Conservation (phyloP, 176 grass and related monocot genomes). For the Ensete glaucum region DNA sequence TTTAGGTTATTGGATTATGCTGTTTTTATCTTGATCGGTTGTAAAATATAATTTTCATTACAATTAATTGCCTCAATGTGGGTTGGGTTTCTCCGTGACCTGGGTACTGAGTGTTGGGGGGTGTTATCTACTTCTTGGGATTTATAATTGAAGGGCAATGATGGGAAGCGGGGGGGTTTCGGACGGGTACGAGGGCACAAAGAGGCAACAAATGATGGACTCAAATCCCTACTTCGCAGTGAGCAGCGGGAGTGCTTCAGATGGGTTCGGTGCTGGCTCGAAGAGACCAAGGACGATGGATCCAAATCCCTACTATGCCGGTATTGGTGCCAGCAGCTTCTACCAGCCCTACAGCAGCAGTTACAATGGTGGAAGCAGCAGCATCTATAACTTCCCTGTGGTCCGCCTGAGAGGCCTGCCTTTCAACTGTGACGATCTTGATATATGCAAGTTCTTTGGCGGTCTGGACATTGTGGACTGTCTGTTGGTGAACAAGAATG, state of each 20-base stretch:
- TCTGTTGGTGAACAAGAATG: constrained; percentile 72
- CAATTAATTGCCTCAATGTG: constrained; percentile 6
- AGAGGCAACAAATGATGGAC: constrained; percentile 98
- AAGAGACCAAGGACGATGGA: constrained; percentile 74
- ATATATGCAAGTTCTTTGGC: constrained; percentile 74
- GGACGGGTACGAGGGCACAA: constrained; percentile 93
- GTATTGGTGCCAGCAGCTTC: constrained; percentile 30
- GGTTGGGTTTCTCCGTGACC: constrained; percentile 43
- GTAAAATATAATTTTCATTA: neutral
- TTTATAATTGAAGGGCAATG: constrained; percentile 88
- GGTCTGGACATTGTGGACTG: constrained; percentile 78
- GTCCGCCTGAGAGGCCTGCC: constrained; percentile 76
- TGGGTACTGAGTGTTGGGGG: constrained; percentile 86
- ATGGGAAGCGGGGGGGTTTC: constrained; percentile 79
- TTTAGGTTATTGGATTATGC: neutral
- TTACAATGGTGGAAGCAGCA: constrained; percentile 34
- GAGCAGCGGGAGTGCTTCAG: constrained; percentile 44
- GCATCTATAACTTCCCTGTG: constrained; percentile 57
- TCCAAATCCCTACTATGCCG: constrained; percentile 45
- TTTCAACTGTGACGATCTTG: constrained; percentile 81
- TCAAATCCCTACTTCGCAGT: constrained; percentile 99
- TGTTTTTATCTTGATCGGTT: neutral
- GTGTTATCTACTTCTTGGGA: constrained; percentile 61
- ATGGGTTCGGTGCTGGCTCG: constrained; percentile 30
- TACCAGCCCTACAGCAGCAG: constrained; percentile 38